Conservation (phyloP, 2,329 filamentous ascomycete genomes). For the Diaporthe caulivora region DNA sequence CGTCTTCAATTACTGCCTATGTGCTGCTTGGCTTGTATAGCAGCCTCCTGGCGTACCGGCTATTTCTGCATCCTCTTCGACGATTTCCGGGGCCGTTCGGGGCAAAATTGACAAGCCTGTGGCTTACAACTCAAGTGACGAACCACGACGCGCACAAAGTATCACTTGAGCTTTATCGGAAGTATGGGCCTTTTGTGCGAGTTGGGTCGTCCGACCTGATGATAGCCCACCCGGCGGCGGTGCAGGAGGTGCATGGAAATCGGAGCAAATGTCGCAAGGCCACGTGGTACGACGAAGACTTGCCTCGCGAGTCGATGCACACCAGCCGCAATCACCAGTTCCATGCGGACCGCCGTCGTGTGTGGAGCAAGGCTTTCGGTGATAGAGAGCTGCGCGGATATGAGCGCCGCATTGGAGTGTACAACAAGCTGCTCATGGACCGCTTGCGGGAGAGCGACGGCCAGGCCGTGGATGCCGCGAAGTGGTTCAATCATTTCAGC, state of each 20-base stretch:
- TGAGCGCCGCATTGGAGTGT: constrained; percentile 36
- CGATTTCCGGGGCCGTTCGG: constrained; percentile 37
- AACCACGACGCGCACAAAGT: constrained; percentile 30
- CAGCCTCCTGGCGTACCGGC: constrained; percentile 36
- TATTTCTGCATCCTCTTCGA: constrained; percentile 37
- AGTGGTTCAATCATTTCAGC: constrained; percentile 42
- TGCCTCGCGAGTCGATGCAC: constrained; percentile 35
- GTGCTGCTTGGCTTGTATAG: constrained; percentile 58
- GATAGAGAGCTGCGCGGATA: constrained; percentile 39
- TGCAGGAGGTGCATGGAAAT: constrained; percentile 36
- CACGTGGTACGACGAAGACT: constrained; percentile 37
- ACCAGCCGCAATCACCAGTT: constrained; percentile 33
- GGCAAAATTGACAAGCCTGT: constrained; percentile 34
- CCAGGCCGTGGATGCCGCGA: constrained; percentile 37
- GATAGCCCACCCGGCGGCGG: constrained; percentile 38
- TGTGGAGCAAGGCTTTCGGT: constrained; percentile 41
- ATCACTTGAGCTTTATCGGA: constrained; percentile 28
- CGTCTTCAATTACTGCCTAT: not conserved
- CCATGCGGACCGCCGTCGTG: constrained; percentile 36
- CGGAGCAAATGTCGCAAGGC: constrained; percentile 36
- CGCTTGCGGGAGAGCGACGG: constrained; percentile 25
- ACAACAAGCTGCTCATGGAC: constrained; percentile 31
- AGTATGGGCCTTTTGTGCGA: constrained; percentile 37
- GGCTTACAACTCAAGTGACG: constrained; percentile 34
- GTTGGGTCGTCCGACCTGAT: constrained; percentile 40